Conservation (phyloP, 169 alveolate species). For the Plasmodium inui region DNA sequence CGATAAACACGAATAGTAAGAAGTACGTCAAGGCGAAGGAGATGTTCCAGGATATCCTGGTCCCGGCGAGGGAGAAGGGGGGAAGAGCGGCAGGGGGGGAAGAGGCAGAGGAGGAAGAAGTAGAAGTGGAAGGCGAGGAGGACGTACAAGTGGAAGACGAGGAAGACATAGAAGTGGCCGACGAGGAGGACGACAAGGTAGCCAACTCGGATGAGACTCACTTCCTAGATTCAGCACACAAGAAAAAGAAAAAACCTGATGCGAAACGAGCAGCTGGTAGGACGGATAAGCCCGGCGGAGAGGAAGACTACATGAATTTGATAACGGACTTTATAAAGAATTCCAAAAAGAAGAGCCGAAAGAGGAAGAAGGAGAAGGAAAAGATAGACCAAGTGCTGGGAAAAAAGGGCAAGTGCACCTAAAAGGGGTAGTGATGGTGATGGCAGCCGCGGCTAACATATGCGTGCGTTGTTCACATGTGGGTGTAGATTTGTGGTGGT, state of each 20-base stretch:
- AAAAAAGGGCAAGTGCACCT: conserved; percentile 14
- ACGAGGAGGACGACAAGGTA: background rate
- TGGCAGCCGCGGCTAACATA: background rate
- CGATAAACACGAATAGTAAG: conserved; percentile 15
- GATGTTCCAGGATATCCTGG: conserved; percentile 38
- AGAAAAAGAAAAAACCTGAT: background rate
- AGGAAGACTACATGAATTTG: conserved; percentile 46
- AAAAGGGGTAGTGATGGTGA: background rate
- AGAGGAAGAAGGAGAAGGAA: conserved; percentile 72
- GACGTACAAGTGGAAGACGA: background rate
- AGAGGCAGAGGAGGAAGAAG: background rate
- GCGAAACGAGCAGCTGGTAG: background rate
- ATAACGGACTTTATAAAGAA: conserved; percentile 51
- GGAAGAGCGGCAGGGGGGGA: background rate
- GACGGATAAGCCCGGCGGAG: background rate
- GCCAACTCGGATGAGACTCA: background rate
- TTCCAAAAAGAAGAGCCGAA: conserved; percentile 49
- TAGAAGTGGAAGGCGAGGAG: background rate
- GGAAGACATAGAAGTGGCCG: background rate
- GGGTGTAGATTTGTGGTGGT: no score
- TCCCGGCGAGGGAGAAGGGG: conserved; percentile 10
- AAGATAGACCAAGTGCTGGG: conserved; percentile 32
- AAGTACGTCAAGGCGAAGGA: conserved; percentile 72
- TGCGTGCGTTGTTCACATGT: background rate
- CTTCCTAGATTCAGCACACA: background rate